Base-by-base conservation (phyloP, 139 green algal genomes). In the Chlorokybus atmophyticus region DNA sequence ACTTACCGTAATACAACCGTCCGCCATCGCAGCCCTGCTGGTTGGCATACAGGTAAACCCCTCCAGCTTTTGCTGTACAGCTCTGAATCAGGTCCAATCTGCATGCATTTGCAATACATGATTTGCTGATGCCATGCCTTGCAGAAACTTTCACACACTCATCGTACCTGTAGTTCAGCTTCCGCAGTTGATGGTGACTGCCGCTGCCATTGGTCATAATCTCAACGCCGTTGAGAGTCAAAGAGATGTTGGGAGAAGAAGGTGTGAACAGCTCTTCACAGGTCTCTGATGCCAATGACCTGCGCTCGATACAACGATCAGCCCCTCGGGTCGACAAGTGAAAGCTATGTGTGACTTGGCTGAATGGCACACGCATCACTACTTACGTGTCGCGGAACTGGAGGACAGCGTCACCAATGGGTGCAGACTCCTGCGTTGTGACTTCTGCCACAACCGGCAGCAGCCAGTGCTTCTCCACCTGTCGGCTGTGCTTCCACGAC, bases 241-340 rank as follows among this genome's bases (percentile, higher is more conserved):
- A 40, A 6, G 27, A 26, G 35, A 82, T 73, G 64, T 82, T 71
- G 25, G 75, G 71, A 17, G 73, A 57, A 27, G 53, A 55, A 5
- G 81, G 87, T 2, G 91, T 95, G 80, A 96, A 98, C 25, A 98
- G 77, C 79, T 98, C 91, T 70, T 95, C 89, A 49, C 89, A 96
- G 0, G 85, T 93, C 63, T 97, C 86, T 3, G 71, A 68, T 4
- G 77, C 87, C 41, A 70, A 38, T n/a, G n/a, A n/a, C n/a, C n/a
- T n/a, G n/a, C n/a, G n/a, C n/a, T n/a, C n/a, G n/a, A n/a, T n/a
- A n/a, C n/a, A n/a, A n/a, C n/a, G n/a, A n/a, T n/a, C n/a, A n/a
- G n/a, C n/a, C n/a, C n/a, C n/a, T n/a, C n/a, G n/a, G n/a, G n/a
- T n/a, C n/a, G n/a, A n/a, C n/a, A n/a, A n/a, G n/a, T n/a, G n/a